Conservation (phyloP, 2,329 filamentous ascomycete species). For the Stachybotrys echinatus region DNA sequence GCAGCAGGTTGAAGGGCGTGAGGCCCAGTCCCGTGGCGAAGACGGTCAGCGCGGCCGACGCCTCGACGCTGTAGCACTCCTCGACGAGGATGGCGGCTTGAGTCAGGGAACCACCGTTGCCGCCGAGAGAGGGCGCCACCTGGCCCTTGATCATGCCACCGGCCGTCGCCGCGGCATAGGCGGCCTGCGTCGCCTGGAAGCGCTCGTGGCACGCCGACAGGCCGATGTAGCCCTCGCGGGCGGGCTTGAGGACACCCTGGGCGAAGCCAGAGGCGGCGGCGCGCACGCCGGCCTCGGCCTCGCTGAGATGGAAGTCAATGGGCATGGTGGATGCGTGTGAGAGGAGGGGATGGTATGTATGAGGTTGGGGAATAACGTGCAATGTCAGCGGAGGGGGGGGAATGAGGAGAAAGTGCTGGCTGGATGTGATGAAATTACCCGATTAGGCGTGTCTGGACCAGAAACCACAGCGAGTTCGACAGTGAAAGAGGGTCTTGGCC, state of each 20-base stretch:
- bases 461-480: no score
- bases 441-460: no score
- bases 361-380: no score
- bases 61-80: constrained; percentile 47
- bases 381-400: no score
- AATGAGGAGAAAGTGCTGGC: no score
- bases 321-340: constrained; percentile 6
- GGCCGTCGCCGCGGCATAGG: constrained; percentile 37
- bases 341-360: background rate
- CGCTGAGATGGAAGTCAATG: constrained; percentile 16
- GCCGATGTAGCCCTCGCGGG: constrained; percentile 12
- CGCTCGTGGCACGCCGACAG: constrained; percentile 20
- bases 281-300: constrained; percentile 11
- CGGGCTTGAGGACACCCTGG: constrained; percentile 13
- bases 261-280: constrained; percentile 14
- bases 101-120: constrained; percentile 35
- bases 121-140: constrained; percentile 39
- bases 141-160: constrained; percentile 42
- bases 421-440: no score
- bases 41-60: constrained; percentile 41
- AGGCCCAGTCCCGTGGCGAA: constrained; percentile 47
- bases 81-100: constrained; percentile 47
- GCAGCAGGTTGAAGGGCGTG: constrained; percentile 41
- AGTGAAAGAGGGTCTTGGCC: no score
- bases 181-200: constrained; percentile 40